Conservation (phyloP, 345 rosid genomes). For the Viola odorata region DNA sequence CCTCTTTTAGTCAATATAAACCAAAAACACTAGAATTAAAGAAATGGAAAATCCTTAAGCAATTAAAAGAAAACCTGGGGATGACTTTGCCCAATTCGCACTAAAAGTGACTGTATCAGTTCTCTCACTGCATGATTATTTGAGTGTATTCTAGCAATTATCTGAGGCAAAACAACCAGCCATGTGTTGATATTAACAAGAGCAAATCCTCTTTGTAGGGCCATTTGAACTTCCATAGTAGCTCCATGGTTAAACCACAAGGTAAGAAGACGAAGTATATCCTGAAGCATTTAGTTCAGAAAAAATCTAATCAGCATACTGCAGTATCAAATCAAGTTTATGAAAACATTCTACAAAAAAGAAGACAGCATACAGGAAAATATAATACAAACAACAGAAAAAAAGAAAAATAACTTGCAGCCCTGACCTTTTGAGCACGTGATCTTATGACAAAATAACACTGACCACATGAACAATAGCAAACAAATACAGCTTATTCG, state of each 20-base stretch:
- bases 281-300: constrained; percentile 45
- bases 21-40: background rate
- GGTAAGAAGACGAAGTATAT: constrained; percentile 95
- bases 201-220: constrained; percentile 72
- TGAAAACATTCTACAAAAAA: background rate
- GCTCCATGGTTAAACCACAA: constrained; percentile 99
- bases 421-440: too few species aligned
- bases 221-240: constrained; percentile 81
- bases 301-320: background rate
- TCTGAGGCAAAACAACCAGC: constrained; percentile 96
- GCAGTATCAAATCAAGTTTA: too few species aligned
- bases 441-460: too few species aligned
- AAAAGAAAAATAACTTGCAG: too few species aligned
- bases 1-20: background rate
- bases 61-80: constrained; percentile 70
- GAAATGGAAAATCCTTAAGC: constrained; percentile 1
- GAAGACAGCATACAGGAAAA: background rate
- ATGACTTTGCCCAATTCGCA: constrained; percentile 90
- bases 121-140: constrained; percentile 90
- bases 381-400: background rate
- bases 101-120: constrained; percentile 86
- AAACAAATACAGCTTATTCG: too few species aligned
- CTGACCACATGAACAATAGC: too few species aligned
- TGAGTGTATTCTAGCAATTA: constrained; percentile 98
- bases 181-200: constrained; percentile 94